These are phyloP conservation scores for Acacia crassicarpa DNA, from an alignment of 306 rosid species.

Conservation along the genomic window DNA sequence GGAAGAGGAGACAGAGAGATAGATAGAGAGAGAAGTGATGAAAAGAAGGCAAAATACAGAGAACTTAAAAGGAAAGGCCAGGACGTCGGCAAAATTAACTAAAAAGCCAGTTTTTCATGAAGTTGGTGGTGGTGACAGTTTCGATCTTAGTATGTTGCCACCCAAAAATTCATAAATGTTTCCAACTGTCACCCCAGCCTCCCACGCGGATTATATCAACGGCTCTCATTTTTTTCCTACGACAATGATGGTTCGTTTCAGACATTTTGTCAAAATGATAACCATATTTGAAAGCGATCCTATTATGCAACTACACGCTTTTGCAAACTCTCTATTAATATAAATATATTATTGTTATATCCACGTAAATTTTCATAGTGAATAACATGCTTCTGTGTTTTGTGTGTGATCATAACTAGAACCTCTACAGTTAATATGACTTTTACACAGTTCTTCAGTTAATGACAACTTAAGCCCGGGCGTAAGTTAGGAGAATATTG, in stretches of 20 bases:
- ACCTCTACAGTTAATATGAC: neutral
- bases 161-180: neutral
- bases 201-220: neutral
- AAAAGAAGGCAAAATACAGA: constrained; percentile 30
- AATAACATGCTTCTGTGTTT: neutral
- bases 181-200: neutral
- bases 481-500: neutral
- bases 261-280: neutral
- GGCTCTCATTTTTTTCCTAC: neutral
- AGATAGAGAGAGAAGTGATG: neutral
- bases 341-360: too few relatives aligned
- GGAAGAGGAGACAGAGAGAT: neutral
- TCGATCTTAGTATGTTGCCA: neutral
- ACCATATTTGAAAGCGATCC: neutral
- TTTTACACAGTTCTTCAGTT: neutral
- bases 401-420: neutral
- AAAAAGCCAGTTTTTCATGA: neutral
- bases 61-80: neutral
- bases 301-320: neutral
- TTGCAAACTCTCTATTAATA: neutral
- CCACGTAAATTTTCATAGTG: neutral
- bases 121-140: neutral
- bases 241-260: neutral
- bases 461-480: neutral
- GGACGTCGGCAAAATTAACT: constrained; percentile 17